Evolutionary conservation across 2,329 filamentous ascomycete genomes (phyloP).

Genomic region (Apiospora hydei): DNA sequence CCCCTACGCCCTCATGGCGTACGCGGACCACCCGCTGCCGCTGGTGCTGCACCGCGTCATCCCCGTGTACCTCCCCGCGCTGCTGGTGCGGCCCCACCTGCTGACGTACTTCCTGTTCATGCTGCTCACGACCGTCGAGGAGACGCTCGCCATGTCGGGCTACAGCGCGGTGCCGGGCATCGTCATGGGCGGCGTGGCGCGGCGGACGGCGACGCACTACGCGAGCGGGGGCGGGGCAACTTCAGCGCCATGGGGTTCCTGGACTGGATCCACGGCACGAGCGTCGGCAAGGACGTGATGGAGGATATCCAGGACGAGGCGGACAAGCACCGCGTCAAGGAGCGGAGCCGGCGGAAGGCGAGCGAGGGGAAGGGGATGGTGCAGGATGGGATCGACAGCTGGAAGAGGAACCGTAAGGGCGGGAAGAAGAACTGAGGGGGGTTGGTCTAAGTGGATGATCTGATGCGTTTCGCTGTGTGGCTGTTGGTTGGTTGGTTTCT

Average conservation of each 20-base stretch:
- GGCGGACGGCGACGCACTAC: constrained; percentile 60
- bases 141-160: constrained; percentile 71
- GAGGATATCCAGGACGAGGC: constrained; percentile 63
- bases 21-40: constrained; percentile 73
- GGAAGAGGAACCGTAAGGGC: constrained; percentile 13
- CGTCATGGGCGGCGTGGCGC: constrained; percentile 58
- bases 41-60: constrained; percentile 69
- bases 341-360: constrained; percentile 32
- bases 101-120: constrained; percentile 75
- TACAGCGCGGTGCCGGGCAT: constrained; percentile 67
- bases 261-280: constrained; percentile 68
- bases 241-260: constrained; percentile 68
- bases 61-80: constrained; percentile 70
- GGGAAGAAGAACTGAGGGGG: constrained; percentile 11
- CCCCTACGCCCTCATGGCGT: constrained; percentile 67
- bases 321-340: constrained; percentile 60
- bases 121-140: constrained; percentile 68
- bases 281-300: constrained; percentile 58
- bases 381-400: constrained; percentile 17
- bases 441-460: neutral
- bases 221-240: constrained; percentile 63
- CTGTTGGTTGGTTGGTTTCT: neutral
- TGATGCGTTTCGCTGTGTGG: neutral
- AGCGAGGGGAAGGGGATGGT: constrained; percentile 8
- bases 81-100: constrained; percentile 72